Evolutionary conservation across 768 basidiomycete species (phyloP).

Genomic region (Glaciozyma martinii): DNA sequence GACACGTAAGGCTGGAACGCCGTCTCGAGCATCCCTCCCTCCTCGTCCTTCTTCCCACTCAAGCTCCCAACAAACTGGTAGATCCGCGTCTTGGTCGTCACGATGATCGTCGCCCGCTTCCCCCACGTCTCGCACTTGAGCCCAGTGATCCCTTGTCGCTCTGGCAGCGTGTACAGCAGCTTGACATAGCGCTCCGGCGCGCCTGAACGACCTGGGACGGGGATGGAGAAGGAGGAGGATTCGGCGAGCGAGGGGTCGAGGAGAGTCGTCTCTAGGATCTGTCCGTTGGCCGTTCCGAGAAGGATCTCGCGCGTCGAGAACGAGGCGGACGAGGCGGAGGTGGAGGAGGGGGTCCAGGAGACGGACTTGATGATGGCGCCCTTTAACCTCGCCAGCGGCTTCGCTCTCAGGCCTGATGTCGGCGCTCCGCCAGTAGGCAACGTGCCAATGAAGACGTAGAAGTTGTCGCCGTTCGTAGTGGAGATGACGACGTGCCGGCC

Average conservation of each 20-base stretch:
- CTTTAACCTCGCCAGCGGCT: constrained; percentile 67
- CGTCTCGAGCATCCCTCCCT: constrained; percentile 58
- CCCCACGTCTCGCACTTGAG: constrained; percentile 63
- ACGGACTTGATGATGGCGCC: constrained; percentile 75
- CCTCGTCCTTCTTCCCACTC: constrained; percentile 60
- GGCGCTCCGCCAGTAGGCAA: constrained; percentile 30
- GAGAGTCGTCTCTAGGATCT: constrained; percentile 69
- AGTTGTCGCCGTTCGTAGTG: constrained; percentile 81
- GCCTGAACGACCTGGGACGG: constrained; percentile 34
- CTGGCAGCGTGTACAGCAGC: constrained; percentile 46
- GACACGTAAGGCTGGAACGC: constrained; percentile 58
- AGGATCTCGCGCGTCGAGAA: constrained; percentile 76
- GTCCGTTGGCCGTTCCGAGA: constrained; percentile 74
- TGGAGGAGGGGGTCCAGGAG: constrained; percentile 67
- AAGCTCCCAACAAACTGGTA: constrained; percentile 70
- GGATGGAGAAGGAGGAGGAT: constrained; percentile 45
- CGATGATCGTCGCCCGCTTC: constrained; percentile 53
- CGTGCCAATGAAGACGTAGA: constrained; percentile 61
- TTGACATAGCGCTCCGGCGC: constrained; percentile 40
- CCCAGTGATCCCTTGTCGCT: constrained; percentile 73
- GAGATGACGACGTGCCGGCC: constrained; percentile 83
- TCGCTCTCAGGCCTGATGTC: constrained; percentile 65
- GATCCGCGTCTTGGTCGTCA: constrained; percentile 75
- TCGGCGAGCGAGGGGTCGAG: constrained; percentile 67
- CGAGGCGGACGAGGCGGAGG: constrained; percentile 42